Evolutionary conservation across 768 basidiomycete species (phyloP).

Genomic region (Agaricus sinodeliciosus): DNA sequence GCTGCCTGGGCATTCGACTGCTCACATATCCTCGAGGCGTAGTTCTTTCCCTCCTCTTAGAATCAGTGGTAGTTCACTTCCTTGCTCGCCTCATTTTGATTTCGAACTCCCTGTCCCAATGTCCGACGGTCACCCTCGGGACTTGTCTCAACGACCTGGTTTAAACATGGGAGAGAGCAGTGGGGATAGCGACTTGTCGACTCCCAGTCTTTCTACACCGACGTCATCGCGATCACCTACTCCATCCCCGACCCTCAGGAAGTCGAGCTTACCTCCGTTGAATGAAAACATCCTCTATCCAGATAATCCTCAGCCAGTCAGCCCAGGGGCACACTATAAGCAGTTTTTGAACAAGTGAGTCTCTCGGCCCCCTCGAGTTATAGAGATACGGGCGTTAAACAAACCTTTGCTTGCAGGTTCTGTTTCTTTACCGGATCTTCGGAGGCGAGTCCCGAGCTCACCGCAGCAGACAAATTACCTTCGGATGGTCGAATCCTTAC

Average conservation of each 20-base stretch:
- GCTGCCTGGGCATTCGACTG: neutral
- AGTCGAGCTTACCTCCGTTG: slow-evolving; percentile 11
- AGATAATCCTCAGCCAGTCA: slow-evolving; percentile 14
- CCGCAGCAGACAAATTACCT: neutral
- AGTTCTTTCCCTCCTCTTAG: slow-evolving; percentile 30
- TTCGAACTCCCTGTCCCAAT: neutral
- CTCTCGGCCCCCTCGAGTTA: neutral
- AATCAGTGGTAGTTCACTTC: slow-evolving; percentile 11
- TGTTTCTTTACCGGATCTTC: slow-evolving; percentile 71
- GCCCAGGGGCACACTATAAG: slow-evolving; percentile 43
- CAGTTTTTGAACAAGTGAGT: slow-evolving; percentile 62
- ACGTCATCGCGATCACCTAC: slow-evolving; percentile 35
- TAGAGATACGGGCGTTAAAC: neutral
- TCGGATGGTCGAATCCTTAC: neutral
- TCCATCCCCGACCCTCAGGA: slow-evolving; percentile 31
- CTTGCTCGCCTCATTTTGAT: slow-evolving; percentile 7
- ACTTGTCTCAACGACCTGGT: neutral
- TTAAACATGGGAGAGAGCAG: slow-evolving; percentile 13
- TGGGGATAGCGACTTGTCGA: slow-evolving; percentile 31
- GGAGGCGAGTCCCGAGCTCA: neutral
- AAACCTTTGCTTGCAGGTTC: slow-evolving; percentile 38
- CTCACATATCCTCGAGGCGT: slow-evolving; percentile 22
- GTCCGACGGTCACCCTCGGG: slow-evolving; percentile 12
- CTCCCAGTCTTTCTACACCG: slow-evolving; percentile 40
- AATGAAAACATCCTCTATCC: neutral